These are phyloP conservation scores for Coemansia sp. DNA, from an alignment of 192 early-diverging fungal species.

Conservation along the genomic window DNA sequence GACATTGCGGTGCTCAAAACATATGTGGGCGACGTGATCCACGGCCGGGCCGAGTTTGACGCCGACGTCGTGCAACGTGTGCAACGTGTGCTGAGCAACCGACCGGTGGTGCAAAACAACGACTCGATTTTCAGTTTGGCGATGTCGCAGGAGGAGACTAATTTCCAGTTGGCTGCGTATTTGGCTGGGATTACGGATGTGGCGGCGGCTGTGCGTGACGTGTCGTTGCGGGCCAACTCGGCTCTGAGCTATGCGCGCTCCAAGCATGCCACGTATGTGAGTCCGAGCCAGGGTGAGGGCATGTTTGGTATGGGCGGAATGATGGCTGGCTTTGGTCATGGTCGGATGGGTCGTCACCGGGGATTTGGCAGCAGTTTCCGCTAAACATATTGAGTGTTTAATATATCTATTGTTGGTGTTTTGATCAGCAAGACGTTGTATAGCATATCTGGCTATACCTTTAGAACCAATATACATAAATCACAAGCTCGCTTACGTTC, in stretches of 20 bases:
- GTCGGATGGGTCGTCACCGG: constrained; percentile 18
- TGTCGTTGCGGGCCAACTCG: constrained; percentile 39
- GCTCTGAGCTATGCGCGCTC: constrained; percentile 31
- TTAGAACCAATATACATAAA: too few species aligned
- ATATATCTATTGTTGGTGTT: not conserved
- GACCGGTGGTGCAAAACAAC: constrained; percentile 31
- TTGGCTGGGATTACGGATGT: constrained; percentile 31
- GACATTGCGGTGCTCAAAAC: constrained; percentile 41
- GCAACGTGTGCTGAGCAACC: constrained; percentile 49
- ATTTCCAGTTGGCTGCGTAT: constrained; percentile 41
- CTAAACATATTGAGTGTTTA: not conserved
- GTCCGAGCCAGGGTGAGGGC: constrained; percentile 22
- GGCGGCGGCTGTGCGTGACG: constrained; percentile 26
- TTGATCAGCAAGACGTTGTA: too few species aligned
- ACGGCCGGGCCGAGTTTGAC: constrained; percentile 38
- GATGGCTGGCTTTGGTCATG: constrained; percentile 27
- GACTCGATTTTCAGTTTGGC: constrained; percentile 48
- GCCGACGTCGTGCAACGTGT: constrained; percentile 50
- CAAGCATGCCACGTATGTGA: constrained; percentile 34
- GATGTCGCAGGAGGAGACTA: constrained; percentile 48
- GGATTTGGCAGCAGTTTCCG: constrained; percentile 37
- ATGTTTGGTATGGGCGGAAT: constrained; percentile 36
- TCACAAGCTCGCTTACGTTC: too few species aligned
- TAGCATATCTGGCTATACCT: too few species aligned
- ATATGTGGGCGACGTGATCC: constrained; percentile 47